phyloP scores from a whole-genome alignment of 2,329 filamentous ascomycete genomes.

The Venturia oleaginea region DNA sequence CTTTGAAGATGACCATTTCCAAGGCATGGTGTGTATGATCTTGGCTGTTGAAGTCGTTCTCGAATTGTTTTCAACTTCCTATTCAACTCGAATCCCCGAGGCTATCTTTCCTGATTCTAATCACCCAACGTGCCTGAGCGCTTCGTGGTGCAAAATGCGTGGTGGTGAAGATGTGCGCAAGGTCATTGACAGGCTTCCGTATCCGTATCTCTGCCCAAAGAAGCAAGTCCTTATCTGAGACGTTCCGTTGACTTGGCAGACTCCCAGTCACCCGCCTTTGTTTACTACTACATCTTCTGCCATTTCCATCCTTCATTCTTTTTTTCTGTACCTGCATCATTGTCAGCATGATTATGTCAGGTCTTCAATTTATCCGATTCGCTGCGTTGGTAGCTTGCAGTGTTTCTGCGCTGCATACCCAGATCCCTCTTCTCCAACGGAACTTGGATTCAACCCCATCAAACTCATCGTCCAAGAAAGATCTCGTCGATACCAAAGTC shows the following conservation, averaged over 20 bases:
- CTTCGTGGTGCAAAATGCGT: no score
- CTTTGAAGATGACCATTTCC: no score
- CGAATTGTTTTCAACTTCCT: no score
- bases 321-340: neutral
- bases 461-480: neutral
- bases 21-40: no score
- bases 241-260: neutral
- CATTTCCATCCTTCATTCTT: neutral
- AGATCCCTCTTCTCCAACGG: neutral
- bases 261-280: neutral
- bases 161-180: no score
- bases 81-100: no score
- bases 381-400: neutral
- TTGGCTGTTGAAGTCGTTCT: no score
- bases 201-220: neutral
- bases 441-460: neutral
- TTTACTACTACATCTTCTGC: neutral
- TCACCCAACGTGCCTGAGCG: no score
- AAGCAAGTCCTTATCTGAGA: no score
- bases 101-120: no score
- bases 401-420: neutral
- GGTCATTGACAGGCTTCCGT: no score
- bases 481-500: constrained; percentile 26
- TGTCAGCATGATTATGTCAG: neutral
- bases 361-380: neutral